phyloP scores from a whole-genome alignment of 345 rosid species.

The Bruguiera sexangula region DNA sequence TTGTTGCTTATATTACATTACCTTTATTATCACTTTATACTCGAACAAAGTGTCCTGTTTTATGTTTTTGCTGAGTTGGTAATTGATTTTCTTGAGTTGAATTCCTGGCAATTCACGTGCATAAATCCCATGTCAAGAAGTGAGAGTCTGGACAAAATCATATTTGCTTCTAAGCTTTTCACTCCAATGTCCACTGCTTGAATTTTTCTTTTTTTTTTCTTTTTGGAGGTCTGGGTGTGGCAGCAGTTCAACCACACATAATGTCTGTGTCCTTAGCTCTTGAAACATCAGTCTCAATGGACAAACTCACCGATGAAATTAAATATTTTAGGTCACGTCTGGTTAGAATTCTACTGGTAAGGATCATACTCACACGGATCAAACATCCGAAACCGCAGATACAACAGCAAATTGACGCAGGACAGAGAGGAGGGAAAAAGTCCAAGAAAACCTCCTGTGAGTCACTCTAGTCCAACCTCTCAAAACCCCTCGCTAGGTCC shows the following conservation, averaged over 20 bases:
- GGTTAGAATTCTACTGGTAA: too few relatives aligned
- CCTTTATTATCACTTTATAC: too few relatives aligned
- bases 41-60: too few relatives aligned
- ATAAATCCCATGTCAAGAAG: constrained; percentile 5
- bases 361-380: too few relatives aligned
- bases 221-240: constrained; percentile 7
- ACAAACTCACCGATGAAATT: background rate
- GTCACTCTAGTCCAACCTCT: constrained; percentile 19
- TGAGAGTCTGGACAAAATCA: too few relatives aligned
- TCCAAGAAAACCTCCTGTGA: constrained; percentile 20
- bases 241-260: constrained; percentile 15
- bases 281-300: too few relatives aligned
- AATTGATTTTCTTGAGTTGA: background rate
- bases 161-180: background rate
- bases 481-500: constrained; percentile 22
- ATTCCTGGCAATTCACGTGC: constrained; percentile 24
- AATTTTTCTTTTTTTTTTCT: constrained; percentile 3
- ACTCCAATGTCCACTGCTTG: background rate
- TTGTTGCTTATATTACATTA: too few relatives aligned
- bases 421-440: too few relatives aligned
- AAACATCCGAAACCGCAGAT: too few relatives aligned
- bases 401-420: too few relatives aligned
- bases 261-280: constrained; percentile 11
- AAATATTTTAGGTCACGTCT: too few relatives aligned
- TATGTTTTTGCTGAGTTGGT: background rate